phyloP scores from a whole-genome alignment of 306 rosid species.

The Nissolia schottii region DNA sequence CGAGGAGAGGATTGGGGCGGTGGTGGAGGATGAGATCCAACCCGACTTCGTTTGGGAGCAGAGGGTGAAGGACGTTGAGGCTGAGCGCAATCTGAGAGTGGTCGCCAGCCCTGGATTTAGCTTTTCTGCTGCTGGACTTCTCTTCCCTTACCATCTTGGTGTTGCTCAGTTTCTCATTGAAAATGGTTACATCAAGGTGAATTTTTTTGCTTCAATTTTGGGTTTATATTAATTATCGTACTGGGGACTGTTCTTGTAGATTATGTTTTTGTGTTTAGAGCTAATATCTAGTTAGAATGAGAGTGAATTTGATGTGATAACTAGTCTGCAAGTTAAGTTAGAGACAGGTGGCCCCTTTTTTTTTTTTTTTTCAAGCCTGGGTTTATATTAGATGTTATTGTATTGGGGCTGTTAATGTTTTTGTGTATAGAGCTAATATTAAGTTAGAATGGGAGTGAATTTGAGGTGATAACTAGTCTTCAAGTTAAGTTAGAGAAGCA shows the following conservation, averaged over 20 bases:
- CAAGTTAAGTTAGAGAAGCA: neutral
- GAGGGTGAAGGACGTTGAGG: constrained; percentile 75
- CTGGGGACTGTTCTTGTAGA: neutral
- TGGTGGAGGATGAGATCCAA: constrained; percentile 69
- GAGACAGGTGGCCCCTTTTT: no score
- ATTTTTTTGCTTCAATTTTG: neutral
- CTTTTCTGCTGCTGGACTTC: constrained; percentile 93
- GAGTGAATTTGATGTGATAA: no score
- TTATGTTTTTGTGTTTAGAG: no score
- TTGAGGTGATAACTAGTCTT: no score
- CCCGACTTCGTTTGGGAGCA: constrained; percentile 89
- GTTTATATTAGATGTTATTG: no score
- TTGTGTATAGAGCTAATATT: no score
- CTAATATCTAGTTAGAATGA: neutral
- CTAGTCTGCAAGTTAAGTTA: no score
- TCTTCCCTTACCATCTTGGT: constrained; percentile 94
- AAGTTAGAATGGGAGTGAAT: no score
- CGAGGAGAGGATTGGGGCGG: constrained; percentile 59
- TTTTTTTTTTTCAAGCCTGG: no score
- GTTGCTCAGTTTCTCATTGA: constrained; percentile 77
- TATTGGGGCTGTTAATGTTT: no score
- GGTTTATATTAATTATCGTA: neutral
- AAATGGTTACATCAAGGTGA: constrained; percentile 82
- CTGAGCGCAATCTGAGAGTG: constrained; percentile 52
- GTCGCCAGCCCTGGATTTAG: constrained; percentile 84